A percentile compares a stretch with the other conserved stretches of the same genome.
phyloP scores from a whole-genome alignment of 2,329 filamentous ascomycete species.

The Cordyceps fumosorosea region DNA sequence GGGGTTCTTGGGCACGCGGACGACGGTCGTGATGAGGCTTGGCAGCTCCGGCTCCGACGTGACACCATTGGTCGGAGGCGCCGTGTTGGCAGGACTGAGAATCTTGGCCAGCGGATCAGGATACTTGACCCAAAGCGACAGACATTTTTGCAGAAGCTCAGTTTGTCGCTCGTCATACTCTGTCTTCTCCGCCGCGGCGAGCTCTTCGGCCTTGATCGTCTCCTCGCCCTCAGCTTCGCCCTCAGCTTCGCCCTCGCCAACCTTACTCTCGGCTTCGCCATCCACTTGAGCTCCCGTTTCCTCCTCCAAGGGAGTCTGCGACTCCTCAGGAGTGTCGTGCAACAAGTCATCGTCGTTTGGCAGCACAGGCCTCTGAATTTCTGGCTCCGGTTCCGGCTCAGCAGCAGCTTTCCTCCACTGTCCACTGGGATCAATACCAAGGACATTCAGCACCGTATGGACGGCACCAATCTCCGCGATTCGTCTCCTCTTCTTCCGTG shows the following conservation, averaged over 20 bases:
- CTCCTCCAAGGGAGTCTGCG: slow-evolving; percentile 34
- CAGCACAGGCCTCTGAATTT: slow-evolving; percentile 34
- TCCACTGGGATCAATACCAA: slow-evolving; percentile 38
- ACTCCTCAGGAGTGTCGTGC: slow-evolving; percentile 49
- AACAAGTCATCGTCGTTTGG: slow-evolving; percentile 51
- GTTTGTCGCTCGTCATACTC: slow-evolving; percentile 43
- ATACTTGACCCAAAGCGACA: slow-evolving; percentile 59
- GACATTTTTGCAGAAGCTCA: slow-evolving; percentile 45
- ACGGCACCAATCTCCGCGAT: slow-evolving; percentile 75
- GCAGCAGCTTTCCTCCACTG: slow-evolving; percentile 24
- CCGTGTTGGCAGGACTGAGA: slow-evolving; percentile 54
- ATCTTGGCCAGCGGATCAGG: slow-evolving; percentile 51
- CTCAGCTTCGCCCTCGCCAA: slow-evolving; percentile 16
- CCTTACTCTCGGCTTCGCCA: slow-evolving; percentile 10
- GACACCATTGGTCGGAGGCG: slow-evolving; percentile 61
- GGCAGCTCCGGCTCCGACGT: slow-evolving; percentile 44
- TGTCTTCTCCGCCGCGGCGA: slow-evolving; percentile 20
- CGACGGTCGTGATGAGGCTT: slow-evolving; percentile 67
- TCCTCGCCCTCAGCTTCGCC: slow-evolving; percentile 19
- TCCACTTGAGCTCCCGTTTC: slow-evolving; percentile 17
- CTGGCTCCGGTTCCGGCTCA: slow-evolving; percentile 29
- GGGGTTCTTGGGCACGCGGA: slow-evolving; percentile 73
- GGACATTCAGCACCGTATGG: slow-evolving; percentile 57
- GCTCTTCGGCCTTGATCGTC: slow-evolving; percentile 17
- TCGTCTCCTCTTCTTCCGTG: slow-evolving; percentile 66